Conservation (phyloP, 306 rosid species). For the Abrus precatorius region DNA sequence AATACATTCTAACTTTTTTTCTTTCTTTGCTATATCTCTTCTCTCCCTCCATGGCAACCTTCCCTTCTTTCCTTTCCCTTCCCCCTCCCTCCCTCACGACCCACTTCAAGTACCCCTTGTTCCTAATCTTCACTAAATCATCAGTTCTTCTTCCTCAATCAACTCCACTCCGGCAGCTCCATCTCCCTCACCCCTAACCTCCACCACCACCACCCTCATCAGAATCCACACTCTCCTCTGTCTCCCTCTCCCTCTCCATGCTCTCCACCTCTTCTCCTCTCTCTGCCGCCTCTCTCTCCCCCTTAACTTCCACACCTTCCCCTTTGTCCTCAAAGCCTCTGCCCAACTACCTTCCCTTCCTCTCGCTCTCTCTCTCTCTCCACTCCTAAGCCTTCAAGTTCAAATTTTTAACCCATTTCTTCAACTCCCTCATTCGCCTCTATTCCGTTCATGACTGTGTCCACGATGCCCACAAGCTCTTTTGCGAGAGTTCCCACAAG, state of each 20-base stretch:
- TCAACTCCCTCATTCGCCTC: conserved; percentile 61
- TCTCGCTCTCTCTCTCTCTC: conserved; percentile 51
- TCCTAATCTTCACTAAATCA: no score
- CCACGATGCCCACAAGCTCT: conserved; percentile 56
- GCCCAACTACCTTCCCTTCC: conserved; percentile 52
- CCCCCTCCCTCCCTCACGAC: no score
- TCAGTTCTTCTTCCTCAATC: no score
- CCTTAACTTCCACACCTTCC: conserved; percentile 79
- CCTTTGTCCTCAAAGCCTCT: conserved; percentile 69
- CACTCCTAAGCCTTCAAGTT: conserved; percentile 69
- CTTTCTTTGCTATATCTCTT: no score
- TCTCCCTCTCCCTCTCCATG: conserved; percentile 56
- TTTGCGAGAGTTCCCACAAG: conserved; percentile 44
- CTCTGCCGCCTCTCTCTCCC: conserved; percentile 64
- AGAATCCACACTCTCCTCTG: conserved; percentile 66
- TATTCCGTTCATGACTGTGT: conserved; percentile 53
- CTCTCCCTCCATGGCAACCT: no score
- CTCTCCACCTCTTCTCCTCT: conserved; percentile 61
- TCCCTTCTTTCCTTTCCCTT: no score
- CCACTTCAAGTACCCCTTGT: no score
- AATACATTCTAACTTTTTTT: no score
- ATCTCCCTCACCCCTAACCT: conserved; percentile 60
- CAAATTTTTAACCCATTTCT: conserved; percentile 56
- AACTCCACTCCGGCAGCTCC: conserved; percentile 55
- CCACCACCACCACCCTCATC: conserved; percentile 75